These are phyloP conservation scores for Carex cristatella DNA, from an alignment of 176 grass and related monocot genomes.

Conservation along the genomic window DNA sequence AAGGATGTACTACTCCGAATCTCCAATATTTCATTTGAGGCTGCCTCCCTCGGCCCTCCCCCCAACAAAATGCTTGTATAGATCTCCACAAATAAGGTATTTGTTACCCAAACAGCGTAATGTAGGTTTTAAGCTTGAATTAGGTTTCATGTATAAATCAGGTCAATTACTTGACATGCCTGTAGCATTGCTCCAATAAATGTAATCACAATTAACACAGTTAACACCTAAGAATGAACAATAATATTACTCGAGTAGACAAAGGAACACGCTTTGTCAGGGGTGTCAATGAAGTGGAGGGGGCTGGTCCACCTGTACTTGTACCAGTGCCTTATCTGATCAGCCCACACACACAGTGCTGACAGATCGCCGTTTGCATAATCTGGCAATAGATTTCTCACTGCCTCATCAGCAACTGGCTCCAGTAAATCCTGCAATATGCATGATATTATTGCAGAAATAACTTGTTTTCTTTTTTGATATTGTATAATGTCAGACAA, in stretches of 20 bases:
- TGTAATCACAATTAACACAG: neutral
- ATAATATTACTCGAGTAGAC: conserved; percentile 49
- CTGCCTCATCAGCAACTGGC: conserved; percentile 48
- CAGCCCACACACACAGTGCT: conserved; percentile 67
- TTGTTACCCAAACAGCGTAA: neutral
- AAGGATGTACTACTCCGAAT: neutral
- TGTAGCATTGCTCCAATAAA: no score
- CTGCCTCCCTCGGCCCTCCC: neutral
- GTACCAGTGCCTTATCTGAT: conserved; percentile 80
- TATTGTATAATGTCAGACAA: neutral
- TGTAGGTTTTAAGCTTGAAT: no score
- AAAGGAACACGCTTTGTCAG: conserved; percentile 71
- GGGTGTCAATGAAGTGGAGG: conserved; percentile 90
- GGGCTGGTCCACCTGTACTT: conserved; percentile 61
- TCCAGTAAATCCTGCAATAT: conserved; percentile 47
- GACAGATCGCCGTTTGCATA: conserved; percentile 66
- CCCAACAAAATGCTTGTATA: neutral
- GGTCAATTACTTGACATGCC: no score
- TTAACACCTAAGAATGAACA: neutral
- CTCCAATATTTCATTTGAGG: neutral
- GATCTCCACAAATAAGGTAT: neutral
- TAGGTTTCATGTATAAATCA: no score
- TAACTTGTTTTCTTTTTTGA: neutral
- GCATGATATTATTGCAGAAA: neutral
- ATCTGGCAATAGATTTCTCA: conserved; percentile 61